Evolutionary conservation across 306 rosid genomes (phyloP).

Genomic region (Trichosanthes cucumerina): DNA sequence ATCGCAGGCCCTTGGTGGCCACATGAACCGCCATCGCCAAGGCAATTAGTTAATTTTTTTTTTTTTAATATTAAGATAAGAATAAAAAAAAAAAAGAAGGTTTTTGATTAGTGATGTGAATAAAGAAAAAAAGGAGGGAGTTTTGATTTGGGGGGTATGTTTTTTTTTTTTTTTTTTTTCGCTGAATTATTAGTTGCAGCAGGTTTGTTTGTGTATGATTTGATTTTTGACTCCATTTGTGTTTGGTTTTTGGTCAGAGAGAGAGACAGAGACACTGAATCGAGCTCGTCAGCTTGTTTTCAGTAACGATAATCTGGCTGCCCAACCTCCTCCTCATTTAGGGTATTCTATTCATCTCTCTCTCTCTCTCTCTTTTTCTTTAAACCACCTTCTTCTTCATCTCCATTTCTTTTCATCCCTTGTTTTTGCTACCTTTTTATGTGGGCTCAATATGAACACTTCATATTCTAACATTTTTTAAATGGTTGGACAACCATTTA

Average conservation of each 20-base stretch:
- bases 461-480: too few species aligned
- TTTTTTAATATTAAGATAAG: not conserved
- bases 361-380: not conserved
- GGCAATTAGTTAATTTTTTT: slow-evolving; percentile 24
- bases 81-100: not conserved
- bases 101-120: slow-evolving; percentile 35
- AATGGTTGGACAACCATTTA: too few species aligned
- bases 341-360: slow-evolving; percentile 34
- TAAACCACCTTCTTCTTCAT: not conserved
- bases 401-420: not conserved
- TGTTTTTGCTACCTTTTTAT: not conserved
- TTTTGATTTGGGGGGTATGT: too few species aligned
- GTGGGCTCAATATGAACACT: too few species aligned
- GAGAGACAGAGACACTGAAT: slow-evolving; percentile 97
- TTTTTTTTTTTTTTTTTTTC: not conserved
- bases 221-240: slow-evolving; percentile 22
- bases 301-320: slow-evolving; percentile 55
- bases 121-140: not conserved
- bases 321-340: slow-evolving; percentile 54
- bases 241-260: slow-evolving; percentile 43
- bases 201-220: slow-evolving; percentile 4
- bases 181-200: slow-evolving; percentile 3
- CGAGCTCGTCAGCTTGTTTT: slow-evolving; percentile 92
- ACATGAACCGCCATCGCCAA: slow-evolving; percentile 99
- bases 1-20: slow-evolving; percentile 99